phyloP scores from a whole-genome alignment of 1,284 basidiomycete species.

The Tylopilus orsonianus region DNA sequence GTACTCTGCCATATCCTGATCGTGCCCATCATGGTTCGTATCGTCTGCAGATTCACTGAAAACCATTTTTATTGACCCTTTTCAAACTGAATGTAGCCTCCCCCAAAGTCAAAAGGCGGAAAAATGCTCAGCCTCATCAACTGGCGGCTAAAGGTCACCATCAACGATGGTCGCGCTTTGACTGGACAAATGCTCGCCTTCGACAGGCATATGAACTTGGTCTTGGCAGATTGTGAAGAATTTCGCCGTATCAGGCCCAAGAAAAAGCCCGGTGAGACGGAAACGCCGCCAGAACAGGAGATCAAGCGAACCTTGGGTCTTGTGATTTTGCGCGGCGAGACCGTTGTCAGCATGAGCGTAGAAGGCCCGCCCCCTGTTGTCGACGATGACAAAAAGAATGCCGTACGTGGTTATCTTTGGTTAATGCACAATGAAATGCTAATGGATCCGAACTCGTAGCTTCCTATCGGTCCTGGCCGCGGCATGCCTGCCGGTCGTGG shows the following conservation, averaged over 20 bases:
- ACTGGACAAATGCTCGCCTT: constrained; percentile 99
- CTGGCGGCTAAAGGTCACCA: constrained; percentile 95
- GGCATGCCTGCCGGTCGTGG: constrained; percentile 96
- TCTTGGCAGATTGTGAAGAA: constrained; percentile 96
- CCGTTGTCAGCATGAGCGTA: constrained; percentile 92
- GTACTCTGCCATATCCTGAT: constrained; percentile 25
- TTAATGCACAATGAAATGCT: constrained; percentile 14
- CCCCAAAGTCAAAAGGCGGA: constrained; percentile 93
- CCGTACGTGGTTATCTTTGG: constrained; percentile 40
- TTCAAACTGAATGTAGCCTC: constrained; percentile 53
- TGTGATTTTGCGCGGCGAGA: constrained; percentile 95
- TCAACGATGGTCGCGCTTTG: constrained; percentile 96
- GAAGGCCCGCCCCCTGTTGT: constrained; percentile 94
- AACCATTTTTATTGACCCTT: constrained; percentile 5
- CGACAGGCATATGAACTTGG: constrained; percentile 99
- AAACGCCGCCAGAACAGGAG: constrained; percentile 84
- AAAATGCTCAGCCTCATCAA: constrained; percentile 99
- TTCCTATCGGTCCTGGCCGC: constrained; percentile 88
- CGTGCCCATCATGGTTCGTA: constrained; percentile 62
- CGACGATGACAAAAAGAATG: constrained; percentile 87
- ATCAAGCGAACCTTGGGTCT: constrained; percentile 95
- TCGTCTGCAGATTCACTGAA: constrained; percentile 11
- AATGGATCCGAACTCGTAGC: constrained; percentile 43
- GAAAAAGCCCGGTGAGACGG: constrained; percentile 75
- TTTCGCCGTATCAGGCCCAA: constrained; percentile 87